These are phyloP conservation scores for Yamadazyma dushanensis DNA, from an alignment of 1,139 yeast species.

Conservation along the genomic window DNA sequence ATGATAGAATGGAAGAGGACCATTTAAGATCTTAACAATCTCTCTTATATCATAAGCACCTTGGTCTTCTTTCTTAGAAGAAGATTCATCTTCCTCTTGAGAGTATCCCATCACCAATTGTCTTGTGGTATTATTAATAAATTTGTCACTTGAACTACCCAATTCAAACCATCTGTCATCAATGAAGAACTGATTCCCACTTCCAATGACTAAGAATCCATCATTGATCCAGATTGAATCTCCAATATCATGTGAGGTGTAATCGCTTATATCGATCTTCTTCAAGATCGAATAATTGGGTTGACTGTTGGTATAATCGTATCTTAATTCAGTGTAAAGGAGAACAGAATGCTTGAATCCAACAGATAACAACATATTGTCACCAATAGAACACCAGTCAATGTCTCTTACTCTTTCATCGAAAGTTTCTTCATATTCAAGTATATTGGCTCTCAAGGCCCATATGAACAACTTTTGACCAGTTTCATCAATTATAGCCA, in stretches of 20 bases:
- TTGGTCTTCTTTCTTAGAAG: constrained; percentile 27
- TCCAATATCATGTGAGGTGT: constrained; percentile 79
- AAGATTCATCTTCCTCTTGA: constrained; percentile 11
- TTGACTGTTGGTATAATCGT: constrained; percentile 79
- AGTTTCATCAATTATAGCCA: constrained; percentile 64
- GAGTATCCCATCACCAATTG: constrained; percentile 50
- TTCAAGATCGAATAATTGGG: constrained; percentile 81
- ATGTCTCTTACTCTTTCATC: constrained; percentile 52
- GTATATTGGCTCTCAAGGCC: constrained; percentile 68
- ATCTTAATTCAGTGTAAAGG: constrained; percentile 77
- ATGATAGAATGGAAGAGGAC: constrained; percentile 87
- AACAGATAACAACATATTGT: constrained; percentile 76
- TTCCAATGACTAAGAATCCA: constrained; percentile 78
- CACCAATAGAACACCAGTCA: constrained; percentile 77
- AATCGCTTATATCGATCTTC: constrained; percentile 65
- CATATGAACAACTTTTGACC: constrained; percentile 63
- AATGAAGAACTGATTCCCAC: constrained; percentile 86
- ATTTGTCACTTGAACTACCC: constrained; percentile 25
- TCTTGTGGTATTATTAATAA: constrained; percentile 36
- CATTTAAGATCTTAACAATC: constrained; percentile 75
- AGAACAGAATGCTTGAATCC: constrained; percentile 68
- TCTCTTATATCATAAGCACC: constrained; percentile 42
- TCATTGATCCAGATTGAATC: constrained; percentile 84
- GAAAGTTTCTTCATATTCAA: constrained; percentile 60
- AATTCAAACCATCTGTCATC: constrained; percentile 62